These are phyloP conservation scores for Colletotrichum eleusines DNA, from an alignment of 2,329 filamentous ascomycete species.

Conservation along the genomic window DNA sequence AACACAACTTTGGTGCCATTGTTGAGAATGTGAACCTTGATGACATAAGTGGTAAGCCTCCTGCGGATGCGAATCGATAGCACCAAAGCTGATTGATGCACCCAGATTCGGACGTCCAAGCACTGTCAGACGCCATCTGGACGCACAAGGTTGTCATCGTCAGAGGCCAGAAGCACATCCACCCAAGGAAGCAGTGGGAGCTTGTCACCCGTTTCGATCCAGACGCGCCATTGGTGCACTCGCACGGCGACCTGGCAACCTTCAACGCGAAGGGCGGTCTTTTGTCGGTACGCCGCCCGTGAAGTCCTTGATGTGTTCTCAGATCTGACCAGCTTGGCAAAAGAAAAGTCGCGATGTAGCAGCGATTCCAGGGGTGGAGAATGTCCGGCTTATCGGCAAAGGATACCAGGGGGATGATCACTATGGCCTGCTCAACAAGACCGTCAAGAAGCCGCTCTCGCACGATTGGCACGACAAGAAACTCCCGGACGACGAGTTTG, in stretches of 20 bases:
- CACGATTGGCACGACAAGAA: conserved; percentile 54
- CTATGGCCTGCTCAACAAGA: conserved; percentile 56
- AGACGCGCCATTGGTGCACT: conserved; percentile 54
- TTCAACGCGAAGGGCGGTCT: conserved; percentile 56
- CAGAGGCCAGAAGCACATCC: conserved; percentile 55
- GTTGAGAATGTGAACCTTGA: conserved; percentile 54
- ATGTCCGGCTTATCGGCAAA: conserved; percentile 59
- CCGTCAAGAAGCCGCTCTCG: conserved; percentile 47
- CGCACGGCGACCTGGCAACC: conserved; percentile 55
- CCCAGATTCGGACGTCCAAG: conserved; percentile 52
- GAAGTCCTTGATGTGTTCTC: neutral
- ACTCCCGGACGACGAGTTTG: conserved; percentile 52
- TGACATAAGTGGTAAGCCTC: conserved; percentile 48
- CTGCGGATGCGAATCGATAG: neutral
- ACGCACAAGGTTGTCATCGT: conserved; percentile 58
- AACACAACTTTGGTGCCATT: conserved; percentile 53
- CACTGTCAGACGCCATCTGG: conserved; percentile 56
- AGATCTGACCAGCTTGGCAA: neutral
- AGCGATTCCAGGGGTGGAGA: conserved; percentile 57
- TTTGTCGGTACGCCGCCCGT: conserved; percentile 47
- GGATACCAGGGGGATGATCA: conserved; percentile 59
- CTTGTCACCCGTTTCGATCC: conserved; percentile 59
- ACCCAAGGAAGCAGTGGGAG: conserved; percentile 59
- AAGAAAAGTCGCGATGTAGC: conserved; percentile 48
- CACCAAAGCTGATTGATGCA: neutral